Evolutionary conservation across 2,329 filamentous ascomycete species (phyloP).

Genomic region (Trichoderma sp.): DNA sequence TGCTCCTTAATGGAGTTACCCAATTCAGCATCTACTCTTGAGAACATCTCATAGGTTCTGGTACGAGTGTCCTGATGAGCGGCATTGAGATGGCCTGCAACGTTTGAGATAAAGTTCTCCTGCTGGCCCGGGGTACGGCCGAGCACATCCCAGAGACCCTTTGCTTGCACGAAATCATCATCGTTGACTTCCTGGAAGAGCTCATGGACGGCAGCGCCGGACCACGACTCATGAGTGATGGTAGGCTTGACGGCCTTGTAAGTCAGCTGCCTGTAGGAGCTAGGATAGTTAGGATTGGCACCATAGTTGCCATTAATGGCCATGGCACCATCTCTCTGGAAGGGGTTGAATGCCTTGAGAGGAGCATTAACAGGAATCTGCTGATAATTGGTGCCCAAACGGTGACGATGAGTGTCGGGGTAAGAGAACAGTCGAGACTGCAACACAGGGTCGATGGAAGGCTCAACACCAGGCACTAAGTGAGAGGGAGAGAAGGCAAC

Average conservation of each 20-base stretch:
- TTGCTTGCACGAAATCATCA: conserved; percentile 53
- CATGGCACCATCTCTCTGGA: conserved; percentile 74
- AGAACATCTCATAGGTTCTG: conserved; percentile 63
- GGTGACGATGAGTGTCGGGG: conserved; percentile 63
- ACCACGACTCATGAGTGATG: conserved; percentile 50
- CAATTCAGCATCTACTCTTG: conserved; percentile 54
- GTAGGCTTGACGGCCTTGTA: conserved; percentile 45
- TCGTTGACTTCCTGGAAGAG: conserved; percentile 49
- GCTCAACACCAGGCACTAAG: conserved; percentile 63
- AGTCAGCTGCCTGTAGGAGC: conserved; percentile 48
- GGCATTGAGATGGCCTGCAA: conserved; percentile 56
- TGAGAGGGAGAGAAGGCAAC: conserved; percentile 65
- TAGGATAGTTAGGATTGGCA: conserved; percentile 59
- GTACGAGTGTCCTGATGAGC: conserved; percentile 57
- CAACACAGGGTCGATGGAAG: conserved; percentile 63
- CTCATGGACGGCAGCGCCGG: conserved; percentile 45
- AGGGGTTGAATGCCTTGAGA: conserved; percentile 61
- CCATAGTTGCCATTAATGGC: conserved; percentile 66
- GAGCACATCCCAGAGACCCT: conserved; percentile 50
- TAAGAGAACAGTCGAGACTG: conserved; percentile 63
- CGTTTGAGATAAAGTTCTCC: conserved; percentile 61
- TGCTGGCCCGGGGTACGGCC: conserved; percentile 57
- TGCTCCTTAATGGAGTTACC: conserved; percentile 53
- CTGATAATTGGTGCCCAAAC: conserved; percentile 64
- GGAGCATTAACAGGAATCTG: conserved; percentile 64